Percentiles rank a stretch among this genome's conserved stretches.
phyloP scores from a whole-genome alignment of 495 filamentous ascomycete genomes.

The Penicillium riverlandense region DNA sequence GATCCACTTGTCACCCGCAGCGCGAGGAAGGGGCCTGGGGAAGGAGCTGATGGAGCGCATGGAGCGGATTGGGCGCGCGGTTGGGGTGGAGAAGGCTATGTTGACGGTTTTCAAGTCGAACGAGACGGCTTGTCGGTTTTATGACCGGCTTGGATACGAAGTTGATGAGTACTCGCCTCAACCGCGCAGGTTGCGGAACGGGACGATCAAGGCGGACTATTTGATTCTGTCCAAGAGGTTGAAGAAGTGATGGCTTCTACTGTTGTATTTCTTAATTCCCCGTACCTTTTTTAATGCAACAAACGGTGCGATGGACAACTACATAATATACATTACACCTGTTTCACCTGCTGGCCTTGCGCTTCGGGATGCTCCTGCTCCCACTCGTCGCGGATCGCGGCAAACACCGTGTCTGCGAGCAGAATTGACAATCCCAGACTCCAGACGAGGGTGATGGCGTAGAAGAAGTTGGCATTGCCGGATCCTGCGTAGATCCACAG shows the following conservation, averaged over 20 bases:
- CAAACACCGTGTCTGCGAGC: constrained; percentile 78
- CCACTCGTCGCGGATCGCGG: constrained; percentile 86
- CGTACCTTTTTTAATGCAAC: neutral
- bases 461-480: constrained; percentile 98
- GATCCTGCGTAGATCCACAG: constrained; percentile 98
- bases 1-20: constrained; percentile 57
- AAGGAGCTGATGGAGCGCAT: constrained; percentile 31
- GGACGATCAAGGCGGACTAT: constrained; percentile 61
- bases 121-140: constrained; percentile 52
- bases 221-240: constrained; percentile 62
- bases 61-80: constrained; percentile 33
- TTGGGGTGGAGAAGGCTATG: constrained; percentile 66
- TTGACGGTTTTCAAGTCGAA: constrained; percentile 76
- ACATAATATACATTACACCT: constrained; percentile 52
- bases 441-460: constrained; percentile 97
- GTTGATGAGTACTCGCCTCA: constrained; percentile 60
- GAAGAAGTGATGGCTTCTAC: neutral
- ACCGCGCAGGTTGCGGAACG: constrained; percentile 54
- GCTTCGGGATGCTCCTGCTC: constrained; percentile 87
- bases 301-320: neutral
- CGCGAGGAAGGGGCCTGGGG: constrained; percentile 44
- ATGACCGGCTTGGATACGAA: constrained; percentile 59
- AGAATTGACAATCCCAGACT: constrained; percentile 76
- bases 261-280: neutral
- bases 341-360: constrained; percentile 76